Evolutionary conservation across 495 filamentous ascomycete genomes (phyloP).

Genomic region (Xylaria longipes): DNA sequence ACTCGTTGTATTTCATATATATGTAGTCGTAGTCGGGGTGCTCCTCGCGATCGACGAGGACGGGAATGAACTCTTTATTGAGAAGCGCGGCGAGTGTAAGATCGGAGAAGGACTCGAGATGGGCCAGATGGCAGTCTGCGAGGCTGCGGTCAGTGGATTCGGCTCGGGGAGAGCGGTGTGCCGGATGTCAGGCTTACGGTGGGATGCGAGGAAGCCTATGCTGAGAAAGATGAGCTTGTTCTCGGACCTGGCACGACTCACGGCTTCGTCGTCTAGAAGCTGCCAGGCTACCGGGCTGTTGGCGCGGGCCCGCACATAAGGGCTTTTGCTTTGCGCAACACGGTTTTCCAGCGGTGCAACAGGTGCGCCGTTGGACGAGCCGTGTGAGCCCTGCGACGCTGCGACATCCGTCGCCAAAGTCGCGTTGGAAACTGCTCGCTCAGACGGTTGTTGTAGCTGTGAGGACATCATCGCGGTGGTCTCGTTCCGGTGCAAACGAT

Average conservation of each 20-base stretch:
- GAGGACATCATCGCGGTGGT: constrained; percentile 43
- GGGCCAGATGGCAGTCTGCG: constrained; percentile 90
- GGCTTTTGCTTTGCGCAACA: constrained; percentile 75
- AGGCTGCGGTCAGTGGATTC: constrained; percentile 13
- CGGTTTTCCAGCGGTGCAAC: constrained; percentile 65
- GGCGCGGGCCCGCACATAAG: constrained; percentile 82
- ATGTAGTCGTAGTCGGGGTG: constrained; percentile 94
- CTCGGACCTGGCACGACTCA: constrained; percentile 75
- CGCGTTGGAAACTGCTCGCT: constrained; percentile 25
- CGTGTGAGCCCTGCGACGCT: neutral
- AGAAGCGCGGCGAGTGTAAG: constrained; percentile 78
- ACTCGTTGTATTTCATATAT: constrained; percentile 98
- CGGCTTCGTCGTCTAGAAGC: constrained; percentile 77
- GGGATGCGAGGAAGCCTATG: constrained; percentile 95
- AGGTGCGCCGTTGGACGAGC: constrained; percentile 14
- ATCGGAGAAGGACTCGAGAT: constrained; percentile 90
- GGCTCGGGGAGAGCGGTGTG: constrained; percentile 8
- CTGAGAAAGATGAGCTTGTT: constrained; percentile 92
- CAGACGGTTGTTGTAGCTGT: constrained; percentile 38
- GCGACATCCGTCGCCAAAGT: constrained; percentile 11
- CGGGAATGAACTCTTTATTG: constrained; percentile 87
- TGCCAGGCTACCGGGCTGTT: constrained; percentile 95
- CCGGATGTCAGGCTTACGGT: constrained; percentile 65
- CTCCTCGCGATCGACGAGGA: constrained; percentile 94
- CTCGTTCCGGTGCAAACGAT: constrained; percentile 1